These are phyloP conservation scores for Perilla frutescens DNA, from an alignment of 257 asterid genomes.

Conservation along the genomic window DNA sequence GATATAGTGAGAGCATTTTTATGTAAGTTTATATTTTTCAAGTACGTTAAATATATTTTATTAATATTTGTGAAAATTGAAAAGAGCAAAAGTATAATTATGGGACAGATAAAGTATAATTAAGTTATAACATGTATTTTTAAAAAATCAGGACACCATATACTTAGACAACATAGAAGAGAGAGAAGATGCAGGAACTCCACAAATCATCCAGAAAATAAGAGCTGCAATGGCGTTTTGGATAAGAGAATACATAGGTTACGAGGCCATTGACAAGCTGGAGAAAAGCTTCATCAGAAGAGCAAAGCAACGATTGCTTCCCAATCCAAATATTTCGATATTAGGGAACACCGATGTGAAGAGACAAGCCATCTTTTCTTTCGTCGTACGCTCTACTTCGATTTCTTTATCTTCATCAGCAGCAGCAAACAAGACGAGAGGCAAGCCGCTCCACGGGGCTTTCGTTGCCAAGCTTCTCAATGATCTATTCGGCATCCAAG, in stretches of 20 bases:
- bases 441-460: conserved; percentile 65
- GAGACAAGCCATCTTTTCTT: conserved; percentile 67
- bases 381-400: conserved; percentile 49
- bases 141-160: conserved; percentile 55
- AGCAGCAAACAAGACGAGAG: conserved; percentile 28
- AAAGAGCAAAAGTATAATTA: too few relatives aligned
- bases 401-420: not conserved
- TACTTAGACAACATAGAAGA: conserved; percentile 62
- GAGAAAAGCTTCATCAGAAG: conserved; percentile 48
- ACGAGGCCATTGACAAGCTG: conserved; percentile 37
- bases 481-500: conserved; percentile 77
- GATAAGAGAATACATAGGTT: conserved; percentile 65
- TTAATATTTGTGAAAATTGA: too few relatives aligned
- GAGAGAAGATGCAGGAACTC: conserved; percentile 86
- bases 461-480: conserved; percentile 75
- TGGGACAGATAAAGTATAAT: too few relatives aligned
- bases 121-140: not conserved
- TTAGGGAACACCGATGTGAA: conserved; percentile 55
- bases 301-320: conserved; percentile 53
- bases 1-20: too few relatives aligned
- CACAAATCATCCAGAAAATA: conserved; percentile 62
- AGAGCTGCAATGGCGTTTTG: conserved; percentile 72
- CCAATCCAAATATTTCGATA: conserved; percentile 46
- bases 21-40: too few relatives aligned
- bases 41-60: too few relatives aligned